Base-by-base conservation (phyloP, 2,329 filamentous ascomycete species). In the Aspergillus sp. region DNA sequence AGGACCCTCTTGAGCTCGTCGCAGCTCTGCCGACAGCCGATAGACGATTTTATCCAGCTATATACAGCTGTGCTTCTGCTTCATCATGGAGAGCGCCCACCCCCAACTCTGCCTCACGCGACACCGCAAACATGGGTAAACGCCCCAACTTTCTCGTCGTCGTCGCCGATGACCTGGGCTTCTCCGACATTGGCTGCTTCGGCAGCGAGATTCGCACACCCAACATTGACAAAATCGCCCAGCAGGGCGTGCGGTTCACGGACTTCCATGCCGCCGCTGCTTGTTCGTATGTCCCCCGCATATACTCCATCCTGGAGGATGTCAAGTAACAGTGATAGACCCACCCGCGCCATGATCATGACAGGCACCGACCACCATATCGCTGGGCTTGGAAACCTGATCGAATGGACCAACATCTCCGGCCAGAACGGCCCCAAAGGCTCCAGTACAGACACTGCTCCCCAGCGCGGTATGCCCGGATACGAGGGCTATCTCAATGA, bases 401-500 rank as follows among this genome's bases (percentile, higher is more conserved):
- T 82, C 61, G 82, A 85, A 71, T 85, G 82, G 80, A 82, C 80
- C 42, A 82, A 83, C 63, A 77, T 81, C 61, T 79, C 75, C 20
- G 80, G 79, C 9, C 81, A 83, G 60, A 82, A 82, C 64, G 80
- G 79, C 4, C 80, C 81, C 20, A 80, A 79, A 46, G 78, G 79
- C 12, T 80, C 79, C 11, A 75, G 76, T 54, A 82, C 80, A 73
- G 77, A 76, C 46, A 82, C 80, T 0, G 81, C 80, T 3, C 80
- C 81, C 0, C 83, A 86, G 64, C 76, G 83, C 37, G 85, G 76
- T n/a, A 79, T 78, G 75, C 84, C 84, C 0, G 85, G 85, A 0
- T 85, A 88, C 58, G 85, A 88, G 67, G 85, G 85, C 0, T 87
- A 87, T 62, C 74, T 88, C 34, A 87, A 87, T 56, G 80, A 84